Base-by-base conservation (phyloP, 192 early-diverging fungal genomes). In the Phycomyces nitens region DNA sequence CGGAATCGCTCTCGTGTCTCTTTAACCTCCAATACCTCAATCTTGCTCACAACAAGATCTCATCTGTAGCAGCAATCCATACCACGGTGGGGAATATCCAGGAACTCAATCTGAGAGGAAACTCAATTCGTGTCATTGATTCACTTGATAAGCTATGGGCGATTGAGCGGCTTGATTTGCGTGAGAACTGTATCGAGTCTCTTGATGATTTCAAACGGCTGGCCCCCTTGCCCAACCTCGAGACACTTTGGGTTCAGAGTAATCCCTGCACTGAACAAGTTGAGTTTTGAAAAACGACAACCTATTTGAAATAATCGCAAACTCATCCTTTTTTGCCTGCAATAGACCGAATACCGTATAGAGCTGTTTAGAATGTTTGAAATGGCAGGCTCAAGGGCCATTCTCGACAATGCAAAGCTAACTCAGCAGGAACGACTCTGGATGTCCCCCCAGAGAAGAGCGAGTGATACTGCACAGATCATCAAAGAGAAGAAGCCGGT, bases 1-100 rank as follows among this genome's bases (percentile, higher is more conserved):
- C 15, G 5, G 15, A 14, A 47, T 1, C 70, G 8, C 43, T 85
- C 41, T 69, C 79, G 0, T 61, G 64, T 11, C 68, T 85, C 18
- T 78, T 75, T 42, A 81, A 83, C 53, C 55, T 85, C 21, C 72
- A 74, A 44, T 65, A 55, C n/a, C 64, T 85, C 24, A 81, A 85
- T 59, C 44, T 85, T 27, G 71, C 80, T 4, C 66, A 81, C 68
- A 85, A 85, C 44, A 83, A 83, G 81, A 75, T 85, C 7, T 69
- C 74, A 18, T 70, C 62, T 18, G 70, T 81, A 0, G 67, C 68
- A 1, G 63, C 69, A 9, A 78, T 85, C 27, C 72, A 82, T 54
- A 69, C 77, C n/a, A 58, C 80, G 0, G 59, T 85, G 18, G 77
- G 81, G 10, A 85, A 83, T 64, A 71, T 85, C 41, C 71, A 75